Base-by-base conservation (phyloP, 805 yeast genomes). In the Brettanomyces bruxellensis region DNA sequence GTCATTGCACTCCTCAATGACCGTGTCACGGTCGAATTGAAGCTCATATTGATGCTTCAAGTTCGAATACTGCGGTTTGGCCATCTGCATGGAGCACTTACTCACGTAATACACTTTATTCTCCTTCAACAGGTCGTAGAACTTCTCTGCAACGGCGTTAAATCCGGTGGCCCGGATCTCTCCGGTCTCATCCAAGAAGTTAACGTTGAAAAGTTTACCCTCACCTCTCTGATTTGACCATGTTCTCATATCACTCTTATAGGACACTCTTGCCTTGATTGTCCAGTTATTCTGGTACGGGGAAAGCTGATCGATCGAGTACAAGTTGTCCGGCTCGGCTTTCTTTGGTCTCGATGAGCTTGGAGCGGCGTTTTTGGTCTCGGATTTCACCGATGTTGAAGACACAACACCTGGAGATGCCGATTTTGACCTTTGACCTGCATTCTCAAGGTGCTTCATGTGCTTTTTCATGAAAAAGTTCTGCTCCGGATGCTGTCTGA, bases 151-250 rank as follows among this genome's bases (percentile, higher is more conserved):
- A 56, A 77, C 75, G 36, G 87, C 91, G 62, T 86, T 86, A 66
- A 93, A 93, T 1, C 93, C 96, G 3, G 98, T 89, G 9, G 96
- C 97, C 58, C 93, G 77, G 55, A 93, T 93, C 69, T 93, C 98
- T 57, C 93, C 96, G 5, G 96, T 85, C 62, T 93, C 95, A 62
- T 93, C 99, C 47, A 91, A 68, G 48, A 93, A 79, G 55, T 88
- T 87, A 30, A 88, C 86, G 56, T 83, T 85, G 70, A 93, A 89
- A 49, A 93, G 73, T 64, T 86, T 86, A 46, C 99, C 99, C 51
- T 83, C 87, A 48, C 96, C 96, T 56, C 81, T 76, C 51, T 78
- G 82, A 56, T 86, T 88, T 45, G 86, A 78, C 91, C 91, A 93
- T 35, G 86, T 86, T 64, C 87, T 81, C 55, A 91, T 74, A 50